These are phyloP conservation scores for Prunus salicina DNA, from an alignment of 306 rosid species.

Conservation along the genomic window DNA sequence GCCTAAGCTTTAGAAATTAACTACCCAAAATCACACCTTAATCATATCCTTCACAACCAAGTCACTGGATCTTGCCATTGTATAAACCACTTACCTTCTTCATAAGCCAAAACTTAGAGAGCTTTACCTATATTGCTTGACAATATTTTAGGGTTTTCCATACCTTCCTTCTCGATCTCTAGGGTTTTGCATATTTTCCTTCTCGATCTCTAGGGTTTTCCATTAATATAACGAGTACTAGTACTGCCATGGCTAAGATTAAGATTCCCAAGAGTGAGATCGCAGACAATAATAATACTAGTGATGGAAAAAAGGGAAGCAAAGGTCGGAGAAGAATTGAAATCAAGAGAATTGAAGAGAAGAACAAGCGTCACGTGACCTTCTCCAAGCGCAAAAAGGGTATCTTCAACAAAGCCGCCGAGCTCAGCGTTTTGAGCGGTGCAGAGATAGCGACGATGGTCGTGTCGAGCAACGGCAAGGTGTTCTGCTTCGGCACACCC, in stretches of 20 bases:
- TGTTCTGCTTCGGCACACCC: slow-evolving; percentile 14
- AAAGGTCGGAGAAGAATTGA: slow-evolving; percentile 9
- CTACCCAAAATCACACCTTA: neutral
- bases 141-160: neutral
- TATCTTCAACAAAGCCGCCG: slow-evolving; percentile 19
- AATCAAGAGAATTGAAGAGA: slow-evolving; percentile 12
- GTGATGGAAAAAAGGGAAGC: slow-evolving; percentile 5
- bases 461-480: slow-evolving; percentile 17
- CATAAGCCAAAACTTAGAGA: neutral
- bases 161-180: neutral
- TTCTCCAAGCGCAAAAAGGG: slow-evolving; percentile 26
- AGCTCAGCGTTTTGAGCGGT: slow-evolving; percentile 10
- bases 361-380: slow-evolving; percentile 17
- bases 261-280: neutral
- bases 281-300: neutral
- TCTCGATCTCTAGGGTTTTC: neutral
- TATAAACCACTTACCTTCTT: neutral
- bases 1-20: neutral
- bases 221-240: neutral
- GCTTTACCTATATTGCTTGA: neutral
- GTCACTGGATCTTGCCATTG: neutral
- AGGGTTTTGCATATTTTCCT: neutral
- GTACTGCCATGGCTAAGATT: neutral
- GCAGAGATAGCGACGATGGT: slow-evolving; percentile 4
- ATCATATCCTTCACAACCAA: neutral